Percentiles rank a stretch among this genome's conserved stretches.
phyloP scores from a whole-genome alignment of 2,329 filamentous ascomycete species.

The Calonectria montana region DNA sequence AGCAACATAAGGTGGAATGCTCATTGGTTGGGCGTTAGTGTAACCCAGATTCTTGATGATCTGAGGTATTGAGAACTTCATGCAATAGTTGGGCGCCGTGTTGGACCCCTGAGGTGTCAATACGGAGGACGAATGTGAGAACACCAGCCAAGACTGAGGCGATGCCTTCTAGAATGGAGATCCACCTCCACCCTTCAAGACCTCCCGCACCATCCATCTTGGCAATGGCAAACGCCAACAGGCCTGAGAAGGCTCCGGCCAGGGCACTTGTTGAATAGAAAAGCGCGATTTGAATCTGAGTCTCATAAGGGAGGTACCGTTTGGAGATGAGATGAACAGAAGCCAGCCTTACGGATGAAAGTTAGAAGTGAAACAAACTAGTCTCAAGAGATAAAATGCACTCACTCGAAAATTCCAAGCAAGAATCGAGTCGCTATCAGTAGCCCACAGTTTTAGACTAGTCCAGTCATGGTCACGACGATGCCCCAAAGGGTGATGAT shows the following conservation, averaged over 20 bases:
- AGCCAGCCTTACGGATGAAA: not conserved
- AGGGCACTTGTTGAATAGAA: constrained; percentile 5
- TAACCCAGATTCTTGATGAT: constrained; percentile 55
- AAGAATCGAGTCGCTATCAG: constrained; percentile 42
- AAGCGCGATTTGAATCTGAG: not conserved
- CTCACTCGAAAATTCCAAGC: not conserved
- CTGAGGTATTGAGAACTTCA: constrained; percentile 48
- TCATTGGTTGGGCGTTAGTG: constrained; percentile 45
- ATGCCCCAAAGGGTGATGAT: constrained; percentile 63
- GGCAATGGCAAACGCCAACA: constrained; percentile 5
- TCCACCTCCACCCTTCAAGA: constrained; percentile 5
- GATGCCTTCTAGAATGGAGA: constrained; percentile 1
- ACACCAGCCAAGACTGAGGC: not conserved
- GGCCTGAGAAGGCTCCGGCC: constrained; percentile 4
- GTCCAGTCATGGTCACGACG: constrained; percentile 59
- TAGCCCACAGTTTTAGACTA: constrained; percentile 59
- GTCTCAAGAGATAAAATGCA: not conserved
- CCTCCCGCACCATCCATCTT: not conserved
- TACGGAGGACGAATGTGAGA: not conserved
- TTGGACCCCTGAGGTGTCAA: constrained; percentile 45
- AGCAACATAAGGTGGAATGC: constrained; percentile 49
- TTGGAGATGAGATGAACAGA: not conserved
- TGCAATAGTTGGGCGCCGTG: constrained; percentile 45
- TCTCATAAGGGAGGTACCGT: constrained; percentile 9
- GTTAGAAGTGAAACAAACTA: not conserved